Conservation (phyloP, 768 basidiomycete species). For the Suillus subalutaceus region DNA sequence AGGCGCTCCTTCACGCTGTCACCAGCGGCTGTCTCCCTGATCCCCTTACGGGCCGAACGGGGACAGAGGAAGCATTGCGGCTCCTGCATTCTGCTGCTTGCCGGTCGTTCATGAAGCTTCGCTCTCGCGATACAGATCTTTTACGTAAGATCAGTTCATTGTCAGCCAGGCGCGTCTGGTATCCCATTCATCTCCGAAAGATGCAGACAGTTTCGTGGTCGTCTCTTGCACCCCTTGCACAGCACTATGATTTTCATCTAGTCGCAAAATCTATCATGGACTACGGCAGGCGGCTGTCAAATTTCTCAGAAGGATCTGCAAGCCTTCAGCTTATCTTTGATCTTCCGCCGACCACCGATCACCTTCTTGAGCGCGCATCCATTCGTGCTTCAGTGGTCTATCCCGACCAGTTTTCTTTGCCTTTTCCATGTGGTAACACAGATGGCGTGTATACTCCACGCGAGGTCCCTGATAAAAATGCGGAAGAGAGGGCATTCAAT, state of each 20-base stretch:
- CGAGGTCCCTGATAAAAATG: background rate
- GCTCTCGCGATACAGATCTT: slow-evolving; percentile 30
- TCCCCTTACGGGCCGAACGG: slow-evolving; percentile 45
- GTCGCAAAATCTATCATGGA: background rate
- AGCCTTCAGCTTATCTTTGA: background rate
- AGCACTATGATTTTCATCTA: background rate
- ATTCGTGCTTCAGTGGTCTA: slow-evolving; percentile 5
- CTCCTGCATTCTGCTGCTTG: slow-evolving; percentile 40
- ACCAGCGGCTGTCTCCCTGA: slow-evolving; percentile 44
- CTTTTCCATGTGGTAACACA: background rate
- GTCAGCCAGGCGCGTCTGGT: slow-evolving; percentile 39
- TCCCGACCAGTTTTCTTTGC: background rate
- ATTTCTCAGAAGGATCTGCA: background rate
- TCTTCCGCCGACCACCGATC: background rate
- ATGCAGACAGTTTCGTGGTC: slow-evolving; percentile 41
- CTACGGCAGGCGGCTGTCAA: background rate
- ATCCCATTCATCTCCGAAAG: slow-evolving; percentile 36
- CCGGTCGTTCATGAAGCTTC: slow-evolving; percentile 43
- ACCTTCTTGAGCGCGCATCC: slow-evolving; percentile 1
- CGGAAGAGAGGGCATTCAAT: background rate
- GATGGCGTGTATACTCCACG: background rate
- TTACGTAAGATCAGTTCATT: slow-evolving; percentile 37
- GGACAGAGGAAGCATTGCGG: slow-evolving; percentile 46
- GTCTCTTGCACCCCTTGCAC: background rate
- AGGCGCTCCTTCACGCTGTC: slow-evolving; percentile 47